Evolutionary conservation across 2,329 filamentous ascomycete genomes (phyloP).

Genomic region (Gyromitra esculenta): DNA sequence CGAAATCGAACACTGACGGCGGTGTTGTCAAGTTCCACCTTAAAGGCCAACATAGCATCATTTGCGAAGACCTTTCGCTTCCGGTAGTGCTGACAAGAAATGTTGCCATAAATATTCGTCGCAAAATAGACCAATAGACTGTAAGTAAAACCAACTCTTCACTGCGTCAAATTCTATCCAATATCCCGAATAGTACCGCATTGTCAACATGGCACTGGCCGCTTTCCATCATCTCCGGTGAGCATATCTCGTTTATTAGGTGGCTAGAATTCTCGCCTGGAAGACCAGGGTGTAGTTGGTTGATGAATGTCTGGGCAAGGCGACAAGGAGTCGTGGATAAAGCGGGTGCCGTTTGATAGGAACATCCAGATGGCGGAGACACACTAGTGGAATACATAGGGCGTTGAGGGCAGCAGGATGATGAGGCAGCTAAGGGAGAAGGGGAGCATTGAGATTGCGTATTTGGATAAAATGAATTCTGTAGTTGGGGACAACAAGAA

Average conservation of each 20-base stretch:
- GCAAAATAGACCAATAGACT: constrained; percentile 7
- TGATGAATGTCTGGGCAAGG: constrained; percentile 45
- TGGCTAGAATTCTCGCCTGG: constrained; percentile 14
- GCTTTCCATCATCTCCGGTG: constrained; percentile 33
- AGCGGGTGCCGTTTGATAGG: constrained; percentile 42
- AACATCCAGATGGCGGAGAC: constrained; percentile 15
- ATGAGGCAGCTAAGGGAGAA: constrained; percentile 16
- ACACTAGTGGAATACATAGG: constrained; percentile 26
- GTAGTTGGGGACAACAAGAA: constrained; percentile 33
- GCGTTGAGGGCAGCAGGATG: constrained; percentile 32
- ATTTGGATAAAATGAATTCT: constrained; percentile 32
- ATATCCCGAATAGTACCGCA: constrained; percentile 39
- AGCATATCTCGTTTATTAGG: constrained; percentile 39
- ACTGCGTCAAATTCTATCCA: constrained; percentile 45
- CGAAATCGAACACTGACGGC: neutral
- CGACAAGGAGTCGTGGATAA: constrained; percentile 44
- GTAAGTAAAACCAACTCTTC: constrained; percentile 21
- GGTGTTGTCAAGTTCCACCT: neutral
- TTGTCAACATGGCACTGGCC: constrained; percentile 50
- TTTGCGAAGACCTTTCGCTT: constrained; percentile 3
- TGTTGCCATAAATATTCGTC: neutral
- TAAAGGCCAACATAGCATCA: neutral
- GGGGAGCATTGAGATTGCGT: constrained; percentile 26
- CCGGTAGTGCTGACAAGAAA: neutral
- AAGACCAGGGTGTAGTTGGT: constrained; percentile 45